A percentile compares a stretch with the other conserved stretches of the same genome.
Evolutionary conservation across 148 eudicot species (phyloP).

Genomic region (Persicaria tinctoria): DNA sequence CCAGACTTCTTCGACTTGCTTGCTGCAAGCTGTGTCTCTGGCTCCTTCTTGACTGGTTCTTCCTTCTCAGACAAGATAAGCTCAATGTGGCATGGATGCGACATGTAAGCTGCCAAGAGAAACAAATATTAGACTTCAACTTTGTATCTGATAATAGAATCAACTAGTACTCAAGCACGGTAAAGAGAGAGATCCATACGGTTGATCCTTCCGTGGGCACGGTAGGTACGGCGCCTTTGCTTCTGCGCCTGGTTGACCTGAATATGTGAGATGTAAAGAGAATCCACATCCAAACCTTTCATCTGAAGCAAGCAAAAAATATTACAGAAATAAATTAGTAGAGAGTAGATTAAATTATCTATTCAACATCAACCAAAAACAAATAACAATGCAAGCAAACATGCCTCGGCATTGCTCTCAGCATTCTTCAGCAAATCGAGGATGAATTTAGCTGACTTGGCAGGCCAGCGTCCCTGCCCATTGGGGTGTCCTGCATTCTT

Average conservation of each 20-base stretch:
- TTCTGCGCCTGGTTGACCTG: slow-evolving; percentile 83
- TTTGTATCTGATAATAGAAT: background rate
- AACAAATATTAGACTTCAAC: too few relatives aligned
- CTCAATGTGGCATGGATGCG: slow-evolving; percentile 88
- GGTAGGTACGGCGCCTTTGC: slow-evolving; percentile 28
- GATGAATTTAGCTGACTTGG: too few relatives aligned
- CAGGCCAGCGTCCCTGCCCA: too few relatives aligned
- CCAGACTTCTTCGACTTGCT: too few relatives aligned
- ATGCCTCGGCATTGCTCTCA: background rate
- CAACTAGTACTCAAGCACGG: background rate
- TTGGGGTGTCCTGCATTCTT: too few relatives aligned
- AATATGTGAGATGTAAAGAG: slow-evolving; percentile 75
- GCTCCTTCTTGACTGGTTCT: slow-evolving; percentile 75
- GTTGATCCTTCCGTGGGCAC: slow-evolving; percentile 87
- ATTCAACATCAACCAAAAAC: too few relatives aligned
- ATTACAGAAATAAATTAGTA: too few relatives aligned
- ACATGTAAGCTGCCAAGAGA: slow-evolving; percentile 63
- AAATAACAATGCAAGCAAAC: background rate
- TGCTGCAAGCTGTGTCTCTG: too few relatives aligned
- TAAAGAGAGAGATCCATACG: slow-evolving; percentile 33
- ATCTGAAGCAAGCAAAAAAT: slow-evolving; percentile 26
- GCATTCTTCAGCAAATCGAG: too few relatives aligned
- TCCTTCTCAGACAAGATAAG: slow-evolving; percentile 79
- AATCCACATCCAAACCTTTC: slow-evolving; percentile 78
- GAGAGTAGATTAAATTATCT: too few relatives aligned